Percentiles rank a stretch among this genome's conserved stretches.
Conservation (phyloP, 83 land plant species). For the Picea abies region DNA sequence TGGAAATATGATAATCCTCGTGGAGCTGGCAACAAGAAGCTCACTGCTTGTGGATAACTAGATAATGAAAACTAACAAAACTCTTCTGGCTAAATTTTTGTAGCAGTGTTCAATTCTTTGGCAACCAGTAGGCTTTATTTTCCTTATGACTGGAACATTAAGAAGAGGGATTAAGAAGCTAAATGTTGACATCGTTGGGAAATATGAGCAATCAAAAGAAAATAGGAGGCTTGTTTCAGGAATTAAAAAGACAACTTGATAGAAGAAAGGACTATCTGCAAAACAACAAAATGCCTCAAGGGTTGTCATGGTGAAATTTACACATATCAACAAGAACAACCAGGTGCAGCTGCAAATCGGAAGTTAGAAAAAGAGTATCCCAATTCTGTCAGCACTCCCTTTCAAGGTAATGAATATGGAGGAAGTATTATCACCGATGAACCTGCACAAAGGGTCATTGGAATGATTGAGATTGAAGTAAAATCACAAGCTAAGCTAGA, state of each 20-base stretch:
- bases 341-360: neutral
- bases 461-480: slow-evolving; percentile 1
- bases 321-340: neutral
- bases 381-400: neutral
- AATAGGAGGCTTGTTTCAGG: neutral
- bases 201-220: too few species aligned
- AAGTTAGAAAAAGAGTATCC: neutral
- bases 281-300: neutral
- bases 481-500: neutral
- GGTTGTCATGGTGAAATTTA: neutral
- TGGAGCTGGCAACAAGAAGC: slow-evolving; percentile 97
- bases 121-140: too few species aligned
- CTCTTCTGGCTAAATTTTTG: too few species aligned
- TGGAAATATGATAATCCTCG: slow-evolving; percentile 99
- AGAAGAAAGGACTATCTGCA: neutral
- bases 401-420: neutral
- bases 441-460: neutral
- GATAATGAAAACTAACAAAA: too few species aligned
- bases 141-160: too few species aligned
- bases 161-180: too few species aligned
- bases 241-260: neutral
- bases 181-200: too few species aligned
- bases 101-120: too few species aligned
- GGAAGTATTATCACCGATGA: slow-evolving; percentile 5
- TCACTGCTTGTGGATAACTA: slow-evolving; percentile 88